A percentile compares a stretch with the other conserved stretches of the same genome.
phyloP scores from a whole-genome alignment of 208 protist species.

The Leptomonas seymouri region DNA sequence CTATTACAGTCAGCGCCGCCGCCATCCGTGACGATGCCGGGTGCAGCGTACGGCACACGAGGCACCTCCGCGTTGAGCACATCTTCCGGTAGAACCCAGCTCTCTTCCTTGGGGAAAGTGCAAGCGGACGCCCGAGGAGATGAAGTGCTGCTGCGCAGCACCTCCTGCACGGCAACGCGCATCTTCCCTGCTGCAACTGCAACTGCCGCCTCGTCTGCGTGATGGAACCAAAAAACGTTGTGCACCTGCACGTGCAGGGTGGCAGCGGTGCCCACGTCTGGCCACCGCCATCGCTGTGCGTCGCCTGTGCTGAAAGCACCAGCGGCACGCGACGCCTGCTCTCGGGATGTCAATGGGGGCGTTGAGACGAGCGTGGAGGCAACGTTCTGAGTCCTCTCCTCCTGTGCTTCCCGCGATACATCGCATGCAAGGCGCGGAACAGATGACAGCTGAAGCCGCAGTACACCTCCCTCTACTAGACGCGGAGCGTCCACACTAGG shows the following conservation, averaged over 20 bases:
- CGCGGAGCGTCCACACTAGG: conserved; percentile 3
- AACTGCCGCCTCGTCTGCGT: conserved; percentile 12
- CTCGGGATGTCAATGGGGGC: background rate
- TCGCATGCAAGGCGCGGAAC: conserved; percentile 21
- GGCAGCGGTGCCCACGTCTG: conserved; percentile 22
- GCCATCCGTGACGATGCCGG: background rate
- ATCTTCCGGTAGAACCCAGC: conserved; percentile 8
- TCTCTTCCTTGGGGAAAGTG: background rate
- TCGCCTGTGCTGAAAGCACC: background rate
- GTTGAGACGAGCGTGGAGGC: background rate
- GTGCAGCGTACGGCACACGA: conserved; percentile 15
- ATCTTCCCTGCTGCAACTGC: background rate
- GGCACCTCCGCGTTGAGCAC: conserved; percentile 10
- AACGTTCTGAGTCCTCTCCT: background rate
- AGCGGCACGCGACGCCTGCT: background rate
- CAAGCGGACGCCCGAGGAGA: background rate
- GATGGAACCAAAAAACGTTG: conserved; percentile 18
- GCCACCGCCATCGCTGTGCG: conserved; percentile 20
- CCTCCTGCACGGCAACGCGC: background rate
- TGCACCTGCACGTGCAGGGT: conserved; percentile 19
- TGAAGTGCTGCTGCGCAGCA: background rate
- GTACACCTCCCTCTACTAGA: conserved; percentile 14
- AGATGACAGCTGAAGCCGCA: conserved; percentile 22
- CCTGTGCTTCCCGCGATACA: background rate
- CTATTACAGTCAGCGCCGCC: background rate